Conservation (phyloP, 805 yeast genomes). For the Maudiozyma barnettii region DNA sequence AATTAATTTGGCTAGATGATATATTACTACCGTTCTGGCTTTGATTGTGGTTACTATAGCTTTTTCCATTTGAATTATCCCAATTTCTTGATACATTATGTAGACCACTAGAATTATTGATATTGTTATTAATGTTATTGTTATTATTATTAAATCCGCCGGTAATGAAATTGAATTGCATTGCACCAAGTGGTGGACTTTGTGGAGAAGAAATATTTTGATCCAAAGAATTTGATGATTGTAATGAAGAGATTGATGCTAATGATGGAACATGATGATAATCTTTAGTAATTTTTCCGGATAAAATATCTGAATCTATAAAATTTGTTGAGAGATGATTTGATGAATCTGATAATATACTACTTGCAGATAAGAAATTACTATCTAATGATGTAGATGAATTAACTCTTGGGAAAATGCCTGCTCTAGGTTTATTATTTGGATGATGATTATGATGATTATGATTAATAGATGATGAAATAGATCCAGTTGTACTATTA, state of each 20-base stretch:
- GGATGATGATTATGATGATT: no score
- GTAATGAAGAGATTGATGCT: slow-evolving; percentile 26
- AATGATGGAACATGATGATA: slow-evolving; percentile 23
- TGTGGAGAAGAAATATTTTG: slow-evolving; percentile 24
- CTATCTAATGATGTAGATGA: slow-evolving; percentile 13
- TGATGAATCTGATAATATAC: slow-evolving; percentile 10
- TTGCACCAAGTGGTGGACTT: slow-evolving; percentile 18
- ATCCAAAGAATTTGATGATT: slow-evolving; percentile 27
- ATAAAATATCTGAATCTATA: slow-evolving; percentile 13
- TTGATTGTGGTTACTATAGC: background rate
- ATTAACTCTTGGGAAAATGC: slow-evolving; percentile 5
- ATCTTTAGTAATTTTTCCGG: slow-evolving; percentile 25
- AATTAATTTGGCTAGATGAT: slow-evolving; percentile 1
- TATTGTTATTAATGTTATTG: background rate
- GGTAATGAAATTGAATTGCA: slow-evolving; percentile 9
- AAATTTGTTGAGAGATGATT: slow-evolving; percentile 9
- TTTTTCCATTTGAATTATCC: slow-evolving; percentile 3
- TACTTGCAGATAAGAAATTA: slow-evolving; percentile 7
- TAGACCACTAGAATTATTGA: background rate
- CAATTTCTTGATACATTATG: background rate
- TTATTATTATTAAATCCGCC: slow-evolving; percentile 2
- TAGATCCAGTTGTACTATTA: no score
- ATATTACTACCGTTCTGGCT: no score
- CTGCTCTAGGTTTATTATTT: slow-evolving; percentile 1
- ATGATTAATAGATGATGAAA: no score